Base-by-base conservation (phyloP, 2,329 filamentous ascomycete genomes). In the Cercospora janseana region DNA sequence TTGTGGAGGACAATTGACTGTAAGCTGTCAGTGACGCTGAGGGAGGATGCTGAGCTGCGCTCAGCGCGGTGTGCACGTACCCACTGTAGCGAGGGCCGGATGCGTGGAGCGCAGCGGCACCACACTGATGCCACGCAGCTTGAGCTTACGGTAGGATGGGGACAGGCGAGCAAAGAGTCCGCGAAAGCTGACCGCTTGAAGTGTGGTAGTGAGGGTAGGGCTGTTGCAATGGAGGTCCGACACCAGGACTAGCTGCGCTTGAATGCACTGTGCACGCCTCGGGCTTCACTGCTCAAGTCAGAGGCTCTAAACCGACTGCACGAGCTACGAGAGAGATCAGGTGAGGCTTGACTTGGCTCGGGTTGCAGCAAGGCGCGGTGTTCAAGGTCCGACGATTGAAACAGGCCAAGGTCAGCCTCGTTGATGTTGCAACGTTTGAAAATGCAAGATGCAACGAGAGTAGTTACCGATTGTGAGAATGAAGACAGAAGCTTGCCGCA, bases 61-160 rank as follows among this genome's bases (percentile, higher is more conserved):
- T 37, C 24, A 41, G 32, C 50, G 54, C 57, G 55, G 52, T 58
- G 57, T 58, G 57, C 55, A 56, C 51, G 49, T 51, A 58, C 51
- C 57, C 52, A 49, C 20, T 26, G 28, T 23, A 21, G 4, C 38
- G 15, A 31, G 16, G 29, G 21, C 3, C 15, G 13, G 43, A 9
- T 42, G 50, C 55, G 46, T 51, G 49, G 26, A 16, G 24, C 16
- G 32, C 18, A 28, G 38, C 15, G 42, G 23, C 18, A 28, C n/a
- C 4, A 18, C 23, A 24, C 21, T 3, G 32, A 38, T 18, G 20
- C 20, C 27, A 24, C 53, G 42, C 43, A 50, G 47, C 32, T 23
- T 34, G 26, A n/a, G 26, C 18, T n/a, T 31, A 24, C 18, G 26
- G 54, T 46, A 37, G 46, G 47, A 18, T 48, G 41, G 41, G 18